These are phyloP conservation scores for Microstegium vimineum DNA, from an alignment of 176 grass and related monocot species.

Conservation along the genomic window DNA sequence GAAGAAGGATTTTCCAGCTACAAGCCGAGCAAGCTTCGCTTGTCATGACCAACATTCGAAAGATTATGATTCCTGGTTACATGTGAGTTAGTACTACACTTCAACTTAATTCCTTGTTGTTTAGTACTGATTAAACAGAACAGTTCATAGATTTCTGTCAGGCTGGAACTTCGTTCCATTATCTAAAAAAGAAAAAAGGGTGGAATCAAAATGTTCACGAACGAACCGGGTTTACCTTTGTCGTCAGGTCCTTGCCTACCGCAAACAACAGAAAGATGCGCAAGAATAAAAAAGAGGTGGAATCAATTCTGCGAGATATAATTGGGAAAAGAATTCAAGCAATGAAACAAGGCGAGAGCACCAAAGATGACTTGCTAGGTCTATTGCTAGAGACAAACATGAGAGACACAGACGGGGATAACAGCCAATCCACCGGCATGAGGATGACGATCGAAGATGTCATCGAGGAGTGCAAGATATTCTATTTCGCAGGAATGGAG, in stretches of 20 bases:
- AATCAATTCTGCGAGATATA: slow-evolving; percentile 34
- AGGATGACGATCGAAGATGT: slow-evolving; percentile 57
- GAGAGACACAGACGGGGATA: slow-evolving; percentile 15
- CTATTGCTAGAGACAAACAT: slow-evolving; percentile 56
- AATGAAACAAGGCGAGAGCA: slow-evolving; percentile 31
- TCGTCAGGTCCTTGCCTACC: slow-evolving; percentile 35
- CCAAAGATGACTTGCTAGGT: slow-evolving; percentile 37
- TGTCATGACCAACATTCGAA: not conserved
- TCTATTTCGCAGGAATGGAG: slow-evolving; percentile 86
- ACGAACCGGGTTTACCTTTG: not conserved
- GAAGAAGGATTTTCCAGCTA: slow-evolving; percentile 10
- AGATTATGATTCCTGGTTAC: slow-evolving; percentile 35
- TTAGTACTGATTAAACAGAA: not conserved
- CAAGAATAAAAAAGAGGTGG: slow-evolving; percentile 29
- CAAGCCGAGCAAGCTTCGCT: slow-evolving; percentile 8
- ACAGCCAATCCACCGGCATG: not conserved
- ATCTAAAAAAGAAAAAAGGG: no score
- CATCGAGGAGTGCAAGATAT: slow-evolving; percentile 76
- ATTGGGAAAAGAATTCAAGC: slow-evolving; percentile 42
- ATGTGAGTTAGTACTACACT: slow-evolving; percentile 18
- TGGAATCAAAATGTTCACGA: no score
- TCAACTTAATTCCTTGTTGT: not conserved
- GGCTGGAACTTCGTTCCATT: no score
- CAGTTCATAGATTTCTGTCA: no score
- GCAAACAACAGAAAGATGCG: slow-evolving; percentile 40